Evolutionary conservation across 169 alveolate species (phyloP), one percentile per base, ranked within the genome.

Genomic region (Plasmodium malariae): DNA sequence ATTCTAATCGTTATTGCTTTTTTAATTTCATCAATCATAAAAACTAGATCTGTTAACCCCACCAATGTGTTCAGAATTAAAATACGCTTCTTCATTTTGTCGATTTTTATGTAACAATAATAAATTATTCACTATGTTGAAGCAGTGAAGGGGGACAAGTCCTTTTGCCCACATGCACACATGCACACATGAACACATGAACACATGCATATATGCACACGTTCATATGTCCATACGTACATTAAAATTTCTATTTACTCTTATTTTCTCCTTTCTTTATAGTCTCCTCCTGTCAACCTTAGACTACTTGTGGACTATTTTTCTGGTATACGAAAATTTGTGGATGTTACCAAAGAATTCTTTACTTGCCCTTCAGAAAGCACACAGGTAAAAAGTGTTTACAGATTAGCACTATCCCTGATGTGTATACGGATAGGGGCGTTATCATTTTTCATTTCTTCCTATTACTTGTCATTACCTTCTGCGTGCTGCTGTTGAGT

Each of bases 291-390:
- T 83, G 40, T 51, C 86, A 2, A 40, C 24, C 12, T n/a, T 68
- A 11, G 91, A 83, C 59, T 83, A 83, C 36, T n/a, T 83, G 12
- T 83, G 91, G 91, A 83, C 91, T 19, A 55, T 69, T 30, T 59
- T 83, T 54, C 37, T 83, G 26, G 85, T 83, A 4, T 69, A 83
- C 26, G 51, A 69, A 43, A 83, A 83, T 83, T 67, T 32, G n/a
- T 83, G 91, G 91, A 69, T 17, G 19, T 30, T 83, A 59, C 43
- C 48, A 12, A 24, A 43, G 36, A 21, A 21, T 24, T 12, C 49
- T 19, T 60, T 51, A 37, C 14, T 11, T 43, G 28, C 48, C 14
- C 49, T 83, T 19, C 57, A 51, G 49, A 54, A 28, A 7, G 57
- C 60, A 30, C 49, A 83, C 63, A 67, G 43, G 91, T 83, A 55